These are phyloP conservation scores for Panellus pusillus DNA, from an alignment of 768 basidiomycete species.

Conservation along the genomic window DNA sequence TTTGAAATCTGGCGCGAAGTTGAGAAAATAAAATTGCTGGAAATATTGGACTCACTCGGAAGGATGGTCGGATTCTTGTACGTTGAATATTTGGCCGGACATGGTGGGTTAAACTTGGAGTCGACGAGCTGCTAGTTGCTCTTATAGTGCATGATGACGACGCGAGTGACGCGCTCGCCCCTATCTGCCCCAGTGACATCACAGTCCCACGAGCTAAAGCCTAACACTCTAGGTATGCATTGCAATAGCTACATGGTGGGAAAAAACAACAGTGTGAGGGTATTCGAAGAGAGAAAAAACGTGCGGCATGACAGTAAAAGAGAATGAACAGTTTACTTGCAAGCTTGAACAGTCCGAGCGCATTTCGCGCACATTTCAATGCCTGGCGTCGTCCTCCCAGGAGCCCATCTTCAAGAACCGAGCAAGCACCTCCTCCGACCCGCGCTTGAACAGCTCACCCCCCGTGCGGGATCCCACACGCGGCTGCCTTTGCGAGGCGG, in stretches of 20 bases:
- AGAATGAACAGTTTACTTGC: too few species aligned
- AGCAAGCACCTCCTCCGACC: constrained; percentile 84
- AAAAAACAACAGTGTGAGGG: constrained; percentile 1
- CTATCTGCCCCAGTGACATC: too few species aligned
- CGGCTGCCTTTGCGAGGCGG: constrained; percentile 52
- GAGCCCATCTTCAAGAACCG: constrained; percentile 80
- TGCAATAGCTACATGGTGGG: neutral
- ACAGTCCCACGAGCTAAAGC: too few species aligned
- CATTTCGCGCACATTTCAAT: neutral
- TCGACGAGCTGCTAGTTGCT: neutral
- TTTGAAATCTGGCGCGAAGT: constrained; percentile 36
- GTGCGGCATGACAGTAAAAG: too few species aligned
- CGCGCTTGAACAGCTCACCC: constrained; percentile 81
- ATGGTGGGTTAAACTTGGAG: constrained; percentile 17
- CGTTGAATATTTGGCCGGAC: constrained; percentile 41
- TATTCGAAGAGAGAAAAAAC: neutral
- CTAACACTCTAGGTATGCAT: neutral
- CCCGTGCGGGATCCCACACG: constrained; percentile 85
- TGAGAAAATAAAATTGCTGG: neutral
- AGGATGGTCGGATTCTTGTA: constrained; percentile 32
- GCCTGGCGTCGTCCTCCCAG: constrained; percentile 53
- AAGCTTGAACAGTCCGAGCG: too few species aligned
- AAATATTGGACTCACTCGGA: constrained; percentile 30
- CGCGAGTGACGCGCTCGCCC: too few species aligned
- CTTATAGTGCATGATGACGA: neutral